phyloP scores from a whole-genome alignment of 352 stramenopile genomes.

The Globisporangium okanoganense region DNA sequence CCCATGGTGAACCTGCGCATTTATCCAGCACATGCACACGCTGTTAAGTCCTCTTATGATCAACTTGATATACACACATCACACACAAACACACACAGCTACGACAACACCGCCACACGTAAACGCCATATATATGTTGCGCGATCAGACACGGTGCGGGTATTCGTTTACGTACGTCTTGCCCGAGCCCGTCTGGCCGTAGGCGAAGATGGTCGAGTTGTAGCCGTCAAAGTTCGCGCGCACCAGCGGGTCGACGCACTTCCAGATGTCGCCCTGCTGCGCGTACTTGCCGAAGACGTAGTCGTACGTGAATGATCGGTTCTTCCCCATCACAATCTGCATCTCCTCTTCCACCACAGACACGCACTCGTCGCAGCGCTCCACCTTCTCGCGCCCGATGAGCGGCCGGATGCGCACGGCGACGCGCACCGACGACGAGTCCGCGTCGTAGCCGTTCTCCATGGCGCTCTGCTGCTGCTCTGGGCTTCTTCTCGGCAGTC shows the following conservation, averaged over 20 bases:
- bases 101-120: too few species aligned
- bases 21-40: too few species aligned
- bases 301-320: conserved; percentile 89
- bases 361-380: conserved; percentile 85
- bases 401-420: conserved; percentile 83
- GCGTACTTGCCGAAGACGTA: conserved; percentile 86
- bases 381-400: conserved; percentile 86
- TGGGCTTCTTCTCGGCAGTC: neutral
- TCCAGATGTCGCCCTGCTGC: conserved; percentile 84
- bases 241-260: conserved; percentile 78
- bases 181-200: conserved; percentile 82
- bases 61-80: too few species aligned
- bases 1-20: conserved; percentile 78
- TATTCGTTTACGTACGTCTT: conserved; percentile 64
- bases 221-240: conserved; percentile 85
- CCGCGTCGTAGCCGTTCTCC: conserved; percentile 36
- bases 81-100: too few species aligned
- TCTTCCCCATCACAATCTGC: conserved; percentile 87
- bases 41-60: too few species aligned
- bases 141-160: too few species aligned
- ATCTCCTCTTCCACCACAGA: conserved; percentile 77
- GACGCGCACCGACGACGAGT: conserved; percentile 68
- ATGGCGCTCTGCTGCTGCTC: conserved; percentile 5
- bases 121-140: too few species aligned
- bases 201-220: conserved; percentile 89